A percentile compares a stretch with the other conserved stretches of the same genome.
These are phyloP conservation scores for Haplosporangium sp. DNA, from an alignment of 371 early-diverging fungal genomes.

Conservation along the genomic window DNA sequence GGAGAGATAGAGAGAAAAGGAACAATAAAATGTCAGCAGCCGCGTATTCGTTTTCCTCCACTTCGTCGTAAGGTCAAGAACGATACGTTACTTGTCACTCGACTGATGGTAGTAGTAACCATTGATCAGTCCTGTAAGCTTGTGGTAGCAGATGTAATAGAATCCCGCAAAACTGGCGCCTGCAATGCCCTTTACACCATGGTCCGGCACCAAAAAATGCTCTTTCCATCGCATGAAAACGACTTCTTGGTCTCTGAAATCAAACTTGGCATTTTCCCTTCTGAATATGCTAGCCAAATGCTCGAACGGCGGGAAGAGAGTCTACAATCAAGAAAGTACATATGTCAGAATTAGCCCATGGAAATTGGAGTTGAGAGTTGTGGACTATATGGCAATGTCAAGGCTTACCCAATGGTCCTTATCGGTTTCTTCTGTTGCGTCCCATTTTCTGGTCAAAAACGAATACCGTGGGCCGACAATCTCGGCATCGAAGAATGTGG, in stretches of 20 bases:
- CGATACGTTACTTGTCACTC: conserved; percentile 72
- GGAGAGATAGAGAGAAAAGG: background rate
- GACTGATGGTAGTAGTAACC: conserved; percentile 91
- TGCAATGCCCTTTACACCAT: conserved; percentile 79
- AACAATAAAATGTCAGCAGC: background rate
- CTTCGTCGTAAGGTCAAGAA: background rate
- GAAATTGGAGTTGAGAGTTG: background rate
- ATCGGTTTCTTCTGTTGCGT: conserved; percentile 78
- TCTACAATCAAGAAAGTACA: conserved; percentile 13
- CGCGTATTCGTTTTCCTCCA: background rate
- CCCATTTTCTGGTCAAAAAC: conserved; percentile 89
- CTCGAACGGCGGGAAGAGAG: conserved; percentile 73
- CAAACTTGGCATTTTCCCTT: conserved; percentile 70
- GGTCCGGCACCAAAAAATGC: conserved; percentile 93
- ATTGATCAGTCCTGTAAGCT: conserved; percentile 75
- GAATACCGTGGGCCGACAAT: conserved; percentile 81
- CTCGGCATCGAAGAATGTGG: conserved; percentile 88
- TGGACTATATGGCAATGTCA: background rate
- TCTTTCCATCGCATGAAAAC: conserved; percentile 98
- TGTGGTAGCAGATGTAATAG: conserved; percentile 91
- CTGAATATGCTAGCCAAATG: conserved; percentile 69
- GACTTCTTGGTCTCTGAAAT: conserved; percentile 74
- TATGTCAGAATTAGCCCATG: too few relatives aligned
- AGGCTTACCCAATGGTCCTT: conserved; percentile 80
- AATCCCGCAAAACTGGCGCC: conserved; percentile 96